A percentile compares a stretch with the other conserved stretches of the same genome.
Conservation (phyloP, 495 filamentous ascomycete species). For the Patellaria atrata region DNA sequence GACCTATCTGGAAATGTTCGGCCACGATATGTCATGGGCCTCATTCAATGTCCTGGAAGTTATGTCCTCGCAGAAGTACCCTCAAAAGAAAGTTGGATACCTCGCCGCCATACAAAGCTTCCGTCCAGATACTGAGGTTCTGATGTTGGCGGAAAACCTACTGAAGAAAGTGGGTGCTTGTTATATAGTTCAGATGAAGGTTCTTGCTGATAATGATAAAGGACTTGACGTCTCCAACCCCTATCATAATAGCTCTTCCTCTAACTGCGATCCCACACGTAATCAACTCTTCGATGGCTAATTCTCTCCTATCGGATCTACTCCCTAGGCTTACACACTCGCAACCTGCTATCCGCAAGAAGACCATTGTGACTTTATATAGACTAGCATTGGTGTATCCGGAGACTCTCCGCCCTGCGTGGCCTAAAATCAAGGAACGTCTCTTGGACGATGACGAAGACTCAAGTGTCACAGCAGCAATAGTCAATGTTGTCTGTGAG, state of each 20-base stretch:
- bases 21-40: slow-evolving; percentile 99
- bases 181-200: neutral
- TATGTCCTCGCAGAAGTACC: slow-evolving; percentile 89
- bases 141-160: slow-evolving; percentile 95
- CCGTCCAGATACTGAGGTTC: slow-evolving; percentile 82
- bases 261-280: slow-evolving; percentile 81
- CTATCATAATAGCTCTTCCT: slow-evolving; percentile 67
- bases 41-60: slow-evolving; percentile 96
- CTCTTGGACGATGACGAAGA: slow-evolving; percentile 85
- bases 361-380: slow-evolving; percentile 87
- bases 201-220: slow-evolving; percentile 20
- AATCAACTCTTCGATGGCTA: slow-evolving; percentile 76
- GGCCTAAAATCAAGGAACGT: slow-evolving; percentile 92
- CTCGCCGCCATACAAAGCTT: slow-evolving; percentile 96
- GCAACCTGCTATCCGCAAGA: slow-evolving; percentile 72
- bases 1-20: slow-evolving; percentile 96
- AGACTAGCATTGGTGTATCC: slow-evolving; percentile 86
- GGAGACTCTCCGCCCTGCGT: slow-evolving; percentile 78
- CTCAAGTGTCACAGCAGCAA: slow-evolving; percentile 84
- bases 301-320: slow-evolving; percentile 74
- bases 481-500: slow-evolving; percentile 93
- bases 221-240: slow-evolving; percentile 66
- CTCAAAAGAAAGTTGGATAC: slow-evolving; percentile 90
- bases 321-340: slow-evolving; percentile 77
- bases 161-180: slow-evolving; percentile 92